Evolutionary conservation across 331 rosid genomes (phyloP).

Genomic region (Cydonia oblonga): DNA sequence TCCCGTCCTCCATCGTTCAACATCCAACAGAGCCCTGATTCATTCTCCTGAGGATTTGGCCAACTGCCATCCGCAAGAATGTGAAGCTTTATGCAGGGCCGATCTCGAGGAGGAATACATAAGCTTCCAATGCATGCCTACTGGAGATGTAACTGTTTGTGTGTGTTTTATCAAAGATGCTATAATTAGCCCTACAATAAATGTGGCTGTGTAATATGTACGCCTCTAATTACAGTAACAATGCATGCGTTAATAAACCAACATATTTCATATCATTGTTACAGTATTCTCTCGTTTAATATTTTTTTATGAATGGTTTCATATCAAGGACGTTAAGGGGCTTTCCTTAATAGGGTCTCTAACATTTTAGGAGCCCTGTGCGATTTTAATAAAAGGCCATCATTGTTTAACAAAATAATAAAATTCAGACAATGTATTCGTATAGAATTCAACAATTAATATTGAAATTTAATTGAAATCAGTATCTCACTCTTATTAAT

Average conservation of each 20-base stretch:
- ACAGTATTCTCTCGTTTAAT: no score
- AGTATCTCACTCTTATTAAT: no score
- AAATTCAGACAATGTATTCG: no score
- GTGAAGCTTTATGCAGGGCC: not conserved
- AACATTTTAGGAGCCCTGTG: no score
- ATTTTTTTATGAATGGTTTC: no score
- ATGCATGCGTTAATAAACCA: not conserved
- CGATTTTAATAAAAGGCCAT: no score
- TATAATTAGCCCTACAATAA: not conserved
- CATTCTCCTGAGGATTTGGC: not conserved
- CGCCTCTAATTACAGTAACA: not conserved
- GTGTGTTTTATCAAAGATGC: not conserved
- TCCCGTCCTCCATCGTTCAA: not conserved
- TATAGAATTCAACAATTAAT: no score
- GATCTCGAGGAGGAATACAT: not conserved
- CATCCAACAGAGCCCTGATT: not conserved
- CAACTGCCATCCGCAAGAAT: not conserved
- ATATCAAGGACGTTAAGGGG: no score
- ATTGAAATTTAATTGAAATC: no score
- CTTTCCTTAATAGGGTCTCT: no score
- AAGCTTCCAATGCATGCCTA: not conserved
- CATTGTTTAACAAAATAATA: no score
- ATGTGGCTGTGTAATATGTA: not conserved
- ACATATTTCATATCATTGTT: no score
- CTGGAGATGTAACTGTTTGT: not conserved